A percentile compares a stretch with the other conserved stretches of the same genome.
Conservation (phyloP, 1,284 basidiomycete species). For the Moesziomyces antarcticus region DNA sequence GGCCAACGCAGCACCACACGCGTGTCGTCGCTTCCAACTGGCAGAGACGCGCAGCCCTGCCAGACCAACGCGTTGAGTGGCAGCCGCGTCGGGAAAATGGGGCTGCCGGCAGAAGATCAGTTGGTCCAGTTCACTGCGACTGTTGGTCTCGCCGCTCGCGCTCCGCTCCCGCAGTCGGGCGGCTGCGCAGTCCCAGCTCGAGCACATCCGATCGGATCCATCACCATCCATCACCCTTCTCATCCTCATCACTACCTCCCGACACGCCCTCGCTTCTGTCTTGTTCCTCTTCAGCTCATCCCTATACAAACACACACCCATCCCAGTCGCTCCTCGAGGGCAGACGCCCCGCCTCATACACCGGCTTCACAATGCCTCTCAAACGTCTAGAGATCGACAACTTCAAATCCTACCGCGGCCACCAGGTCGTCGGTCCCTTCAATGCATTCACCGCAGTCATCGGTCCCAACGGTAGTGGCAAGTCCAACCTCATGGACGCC, state of each 20-base stretch:
- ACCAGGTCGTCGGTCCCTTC: conserved; percentile 89
- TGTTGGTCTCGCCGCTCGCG: too few relatives aligned
- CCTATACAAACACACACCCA: not conserved
- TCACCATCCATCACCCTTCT: not conserved
- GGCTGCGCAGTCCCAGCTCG: too few relatives aligned
- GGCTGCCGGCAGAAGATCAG: too few relatives aligned
- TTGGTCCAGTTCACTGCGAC: too few relatives aligned
- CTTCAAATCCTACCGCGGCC: conserved; percentile 77
- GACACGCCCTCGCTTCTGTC: not conserved
- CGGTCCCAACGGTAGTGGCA: conserved; percentile 98
- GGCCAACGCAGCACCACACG: too few relatives aligned
- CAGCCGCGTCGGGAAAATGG: too few relatives aligned
- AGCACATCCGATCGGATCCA: not conserved
- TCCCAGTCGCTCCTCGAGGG: conserved; percentile 13
- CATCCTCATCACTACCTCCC: not conserved
- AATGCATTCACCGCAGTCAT: conserved; percentile 90
- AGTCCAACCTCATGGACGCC: conserved; percentile 99
- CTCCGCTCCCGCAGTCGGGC: too few relatives aligned
- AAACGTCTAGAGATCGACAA: conserved; percentile 65
- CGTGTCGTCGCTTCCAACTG: too few relatives aligned
- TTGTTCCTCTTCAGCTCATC: not conserved
- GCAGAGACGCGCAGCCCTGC: too few relatives aligned
- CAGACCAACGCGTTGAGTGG: too few relatives aligned
- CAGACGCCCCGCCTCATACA: conserved; percentile 24
- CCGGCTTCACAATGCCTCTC: conserved; percentile 59